These are phyloP conservation scores for Verticillium zaregamsianum DNA, from an alignment of 2,329 filamentous ascomycete genomes.

Conservation along the genomic window DNA sequence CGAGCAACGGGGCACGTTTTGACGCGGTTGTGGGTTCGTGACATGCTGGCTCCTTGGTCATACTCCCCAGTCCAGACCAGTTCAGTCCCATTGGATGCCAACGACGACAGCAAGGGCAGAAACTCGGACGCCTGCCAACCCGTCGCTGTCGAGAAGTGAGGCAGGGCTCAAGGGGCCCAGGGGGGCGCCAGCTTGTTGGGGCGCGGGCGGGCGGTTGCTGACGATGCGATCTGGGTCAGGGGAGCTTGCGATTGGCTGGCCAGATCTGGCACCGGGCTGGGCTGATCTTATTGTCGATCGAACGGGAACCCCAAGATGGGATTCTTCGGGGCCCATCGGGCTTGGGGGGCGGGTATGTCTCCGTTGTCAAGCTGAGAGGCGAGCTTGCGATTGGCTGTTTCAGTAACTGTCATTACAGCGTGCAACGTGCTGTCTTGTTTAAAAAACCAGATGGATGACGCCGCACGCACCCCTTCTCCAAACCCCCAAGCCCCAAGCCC, in stretches of 20 bases:
- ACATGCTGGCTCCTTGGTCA: not conserved
- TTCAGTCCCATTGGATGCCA: not conserved
- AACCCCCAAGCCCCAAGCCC: not conserved
- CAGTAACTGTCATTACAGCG: not conserved
- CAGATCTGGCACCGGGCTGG: conserved; percentile 12
- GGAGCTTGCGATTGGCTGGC: conserved; percentile 17
- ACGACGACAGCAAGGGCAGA: not conserved
- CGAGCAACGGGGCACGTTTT: not conserved
- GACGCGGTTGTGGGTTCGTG: not conserved
- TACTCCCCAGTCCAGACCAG: not conserved
- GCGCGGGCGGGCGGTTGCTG: not conserved
- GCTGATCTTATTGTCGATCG: conserved; percentile 15
- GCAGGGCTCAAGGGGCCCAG: not conserved
- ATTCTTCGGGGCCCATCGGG: not conserved
- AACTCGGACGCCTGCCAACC: not conserved
- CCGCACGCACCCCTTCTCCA: not conserved
- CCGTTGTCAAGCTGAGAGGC: not conserved
- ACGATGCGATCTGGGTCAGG: conserved; percentile 10
- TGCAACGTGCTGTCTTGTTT: not conserved
- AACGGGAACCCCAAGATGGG: conserved; percentile 5
- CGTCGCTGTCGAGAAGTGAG: not conserved
- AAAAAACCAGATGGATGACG: not conserved
- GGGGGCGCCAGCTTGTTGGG: not conserved
- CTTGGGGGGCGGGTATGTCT: not conserved
- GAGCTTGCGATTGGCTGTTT: conserved; percentile 2